Conservation (phyloP, 306 rosid genomes). For the Carpinus viminea region DNA sequence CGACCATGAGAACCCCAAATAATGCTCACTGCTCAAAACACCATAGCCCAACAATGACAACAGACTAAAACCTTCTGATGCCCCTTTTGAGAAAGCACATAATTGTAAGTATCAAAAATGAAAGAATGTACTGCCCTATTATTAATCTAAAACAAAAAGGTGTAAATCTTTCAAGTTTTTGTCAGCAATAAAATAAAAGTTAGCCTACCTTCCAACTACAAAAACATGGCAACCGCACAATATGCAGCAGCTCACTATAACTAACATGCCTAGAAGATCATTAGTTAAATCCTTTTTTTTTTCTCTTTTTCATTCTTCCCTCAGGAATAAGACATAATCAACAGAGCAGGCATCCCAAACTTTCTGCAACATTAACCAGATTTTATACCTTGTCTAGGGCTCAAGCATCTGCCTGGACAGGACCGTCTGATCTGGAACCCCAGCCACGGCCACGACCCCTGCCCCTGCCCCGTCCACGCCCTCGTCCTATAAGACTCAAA, state of each 20-base stretch:
- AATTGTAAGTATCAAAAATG: background rate
- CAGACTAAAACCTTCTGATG: background rate
- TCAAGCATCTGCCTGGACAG: conserved; percentile 7
- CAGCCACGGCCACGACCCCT: conserved; percentile 17
- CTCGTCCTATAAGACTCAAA: conserved; percentile 11
- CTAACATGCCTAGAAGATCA: background rate
- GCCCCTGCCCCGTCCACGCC: conserved; percentile 21
- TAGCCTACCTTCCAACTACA: conserved; percentile 16
- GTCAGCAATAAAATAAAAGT: conserved; percentile 1
- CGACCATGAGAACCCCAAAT: background rate
- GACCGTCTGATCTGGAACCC: conserved; percentile 18
- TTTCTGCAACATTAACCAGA: conserved; percentile 3
- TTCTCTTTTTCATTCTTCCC: conserved; percentile 9
- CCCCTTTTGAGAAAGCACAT: background rate
- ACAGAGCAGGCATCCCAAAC: conserved; percentile 18
- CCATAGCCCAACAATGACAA: background rate
- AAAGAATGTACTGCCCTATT: conserved; percentile 19
- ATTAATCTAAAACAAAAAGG: conserved; percentile 4
- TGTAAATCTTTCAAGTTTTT: conserved; percentile 1
- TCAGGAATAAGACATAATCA: background rate
- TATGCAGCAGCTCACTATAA: conserved; percentile 6
- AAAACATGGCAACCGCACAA: conserved; percentile 15
- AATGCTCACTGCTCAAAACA: background rate
- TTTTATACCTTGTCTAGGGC: conserved; percentile 10
- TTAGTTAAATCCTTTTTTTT: background rate